Conservation (phyloP, 2,329 filamentous ascomycete genomes). For the Didymella sp. region DNA sequence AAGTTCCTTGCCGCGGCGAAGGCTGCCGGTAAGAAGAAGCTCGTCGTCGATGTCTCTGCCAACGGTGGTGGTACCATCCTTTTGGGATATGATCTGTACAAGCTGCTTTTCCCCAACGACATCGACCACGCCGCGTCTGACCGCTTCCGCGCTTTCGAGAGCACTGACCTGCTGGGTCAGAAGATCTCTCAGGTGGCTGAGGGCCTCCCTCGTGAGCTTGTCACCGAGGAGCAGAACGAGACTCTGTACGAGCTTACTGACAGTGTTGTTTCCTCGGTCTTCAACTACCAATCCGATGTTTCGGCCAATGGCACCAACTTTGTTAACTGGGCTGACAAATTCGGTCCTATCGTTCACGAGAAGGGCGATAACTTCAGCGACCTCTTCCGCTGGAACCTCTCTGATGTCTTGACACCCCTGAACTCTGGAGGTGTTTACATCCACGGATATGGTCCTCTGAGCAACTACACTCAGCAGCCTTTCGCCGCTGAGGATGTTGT, state of each 20-base stretch:
- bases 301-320: constrained; percentile 60
- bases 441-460: constrained; percentile 44
- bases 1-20: constrained; percentile 54
- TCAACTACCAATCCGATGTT: constrained; percentile 57
- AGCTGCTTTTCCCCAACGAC: constrained; percentile 60
- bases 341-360: constrained; percentile 48
- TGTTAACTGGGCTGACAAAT: constrained; percentile 56
- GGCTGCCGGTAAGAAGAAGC: constrained; percentile 63
- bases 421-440: constrained; percentile 46
- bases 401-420: constrained; percentile 48
- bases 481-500: constrained; percentile 66
- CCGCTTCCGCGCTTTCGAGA: constrained; percentile 60
- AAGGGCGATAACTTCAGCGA: constrained; percentile 64
- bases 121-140: constrained; percentile 58
- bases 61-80: constrained; percentile 67
- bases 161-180: constrained; percentile 54
- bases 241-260: constrained; percentile 46
- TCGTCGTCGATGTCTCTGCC: constrained; percentile 65
- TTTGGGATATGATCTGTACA: constrained; percentile 69
- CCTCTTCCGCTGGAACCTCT: constrained; percentile 62
- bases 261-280: constrained; percentile 51
- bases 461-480: constrained; percentile 57
- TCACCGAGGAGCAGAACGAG: constrained; percentile 37
- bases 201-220: constrained; percentile 40
- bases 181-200: constrained; percentile 47